Base-by-base conservation (phyloP, 306 rosid species). In the Malus sylvestris region DNA sequence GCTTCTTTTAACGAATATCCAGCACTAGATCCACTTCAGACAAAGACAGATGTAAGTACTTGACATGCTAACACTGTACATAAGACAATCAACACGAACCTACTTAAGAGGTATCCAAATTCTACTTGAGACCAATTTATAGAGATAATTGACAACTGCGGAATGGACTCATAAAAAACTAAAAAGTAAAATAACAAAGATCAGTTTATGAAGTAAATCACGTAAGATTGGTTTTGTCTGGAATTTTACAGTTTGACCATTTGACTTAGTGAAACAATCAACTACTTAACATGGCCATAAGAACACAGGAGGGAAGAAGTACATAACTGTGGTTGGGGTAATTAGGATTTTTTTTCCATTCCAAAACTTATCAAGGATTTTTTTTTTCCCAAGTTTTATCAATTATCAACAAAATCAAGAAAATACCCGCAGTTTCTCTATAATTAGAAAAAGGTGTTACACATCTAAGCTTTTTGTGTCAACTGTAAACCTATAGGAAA, bases 1-100 rank as follows among this genome's bases (percentile, higher is more conserved):
- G 93, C 97, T 65, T 93, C 96, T 82, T 83, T 85, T 62, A 93
- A 84, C 78, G 93, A 89, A 83, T 85, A 71, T 57, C 96, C 97
- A 73, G 91, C 97, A 85, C 85, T 76, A 73, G 97, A 85, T 78
- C 97, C 98, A 84, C 98, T 91, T 83, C 66, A 84, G 74, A 74
- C 69, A 61, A 25, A 77, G 52, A 83, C 71, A 81, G 38, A 74
- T 46, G 65, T 79, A 82, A 80, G 65, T 57, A 44, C 44, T 33
- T 23, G 10, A 52, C 25, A 38, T 51, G 20, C 22, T 15, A 66
- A 33, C 25, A 35, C 25, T 35, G 29, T 35, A 22, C 16, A 33
- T 5, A 29, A 20, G 66, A 35, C 22, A 51, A 9, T 19, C 35
- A 42, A 62, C 63, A 35, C 5, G 49, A 13, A 35, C 11, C 32